Evolutionary conservation across 257 asterid species (phyloP).

Genomic region (Salvia hispanica): DNA sequence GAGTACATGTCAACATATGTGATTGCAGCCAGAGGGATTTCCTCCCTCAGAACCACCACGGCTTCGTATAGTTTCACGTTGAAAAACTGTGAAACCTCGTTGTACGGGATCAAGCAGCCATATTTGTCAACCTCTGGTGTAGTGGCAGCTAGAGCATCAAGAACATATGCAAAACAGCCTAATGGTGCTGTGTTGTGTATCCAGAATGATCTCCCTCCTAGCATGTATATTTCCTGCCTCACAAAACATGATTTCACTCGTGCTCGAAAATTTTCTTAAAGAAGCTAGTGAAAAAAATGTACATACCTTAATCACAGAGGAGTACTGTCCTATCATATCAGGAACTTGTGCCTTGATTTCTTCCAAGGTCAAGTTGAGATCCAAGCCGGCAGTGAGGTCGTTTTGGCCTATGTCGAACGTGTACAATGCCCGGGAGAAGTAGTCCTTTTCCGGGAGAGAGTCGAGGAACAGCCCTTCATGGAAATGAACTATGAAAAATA

Average conservation of each 20-base stretch:
- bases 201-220: conserved; percentile 71
- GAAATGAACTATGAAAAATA: background rate
- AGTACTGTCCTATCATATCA: conserved; percentile 53
- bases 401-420: conserved; percentile 83
- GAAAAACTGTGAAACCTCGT: conserved; percentile 59
- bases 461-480: background rate
- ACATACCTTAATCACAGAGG: conserved; percentile 53
- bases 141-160: conserved; percentile 47
- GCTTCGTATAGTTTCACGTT: conserved; percentile 48
- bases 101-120: conserved; percentile 65
- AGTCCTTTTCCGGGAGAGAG: conserved; percentile 49
- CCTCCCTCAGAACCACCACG: conserved; percentile 45
- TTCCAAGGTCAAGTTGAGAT: conserved; percentile 54
- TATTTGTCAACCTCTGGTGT: conserved; percentile 55
- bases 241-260: background rate
- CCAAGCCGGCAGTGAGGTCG: conserved; percentile 71
- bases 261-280: background rate
- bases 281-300: too few species aligned
- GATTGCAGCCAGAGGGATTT: conserved; percentile 62
- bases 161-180: conserved; percentile 64
- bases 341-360: conserved; percentile 76
- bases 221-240: conserved; percentile 44
- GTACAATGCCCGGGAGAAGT: conserved; percentile 60
- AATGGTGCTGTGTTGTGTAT: conserved; percentile 77
- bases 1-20: conserved; percentile 65